These are phyloP conservation scores for Kluyveromyces dobzhanskii DNA, from an alignment of 805 yeast genomes.

Conservation along the genomic window DNA sequence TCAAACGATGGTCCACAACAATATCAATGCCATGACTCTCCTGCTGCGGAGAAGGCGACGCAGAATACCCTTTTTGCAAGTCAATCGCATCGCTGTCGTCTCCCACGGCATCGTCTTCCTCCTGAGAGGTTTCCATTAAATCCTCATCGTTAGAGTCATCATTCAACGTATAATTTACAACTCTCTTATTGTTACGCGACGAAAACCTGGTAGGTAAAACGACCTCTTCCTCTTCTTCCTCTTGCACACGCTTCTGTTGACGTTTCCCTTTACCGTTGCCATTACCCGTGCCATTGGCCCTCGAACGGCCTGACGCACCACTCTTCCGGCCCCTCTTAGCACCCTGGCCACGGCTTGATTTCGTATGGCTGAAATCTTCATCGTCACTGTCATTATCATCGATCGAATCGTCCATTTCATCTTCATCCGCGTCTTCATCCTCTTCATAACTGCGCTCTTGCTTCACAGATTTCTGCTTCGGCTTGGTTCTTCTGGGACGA, in stretches of 20 bases:
- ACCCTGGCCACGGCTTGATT: conserved; percentile 8
- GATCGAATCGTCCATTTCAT: conserved; percentile 25
- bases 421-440: conserved; percentile 22
- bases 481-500: conserved; percentile 14
- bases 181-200: conserved; percentile 47
- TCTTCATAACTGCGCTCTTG: conserved; percentile 19
- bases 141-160: conserved; percentile 40
- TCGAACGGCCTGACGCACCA: conserved; percentile 12
- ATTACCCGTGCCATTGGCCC: conserved; percentile 13
- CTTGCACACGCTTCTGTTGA: neutral
- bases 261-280: conserved; percentile 8
- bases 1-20: conserved; percentile 23
- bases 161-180: conserved; percentile 73
- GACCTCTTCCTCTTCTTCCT: conserved; percentile 9
- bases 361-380: conserved; percentile 15
- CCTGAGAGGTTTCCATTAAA: conserved; percentile 29
- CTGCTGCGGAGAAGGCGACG: conserved; percentile 29
- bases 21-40: conserved; percentile 21
- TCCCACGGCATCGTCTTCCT: conserved; percentile 15
- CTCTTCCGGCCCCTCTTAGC: conserved; percentile 20
- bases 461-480: conserved; percentile 25
- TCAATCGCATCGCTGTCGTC: conserved; percentile 9
- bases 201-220: conserved; percentile 64
- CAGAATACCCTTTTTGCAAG: conserved; percentile 19
- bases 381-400: conserved; percentile 20